Conservation (phyloP, 345 rosid species). For the Ailanthus altissimus region DNA sequence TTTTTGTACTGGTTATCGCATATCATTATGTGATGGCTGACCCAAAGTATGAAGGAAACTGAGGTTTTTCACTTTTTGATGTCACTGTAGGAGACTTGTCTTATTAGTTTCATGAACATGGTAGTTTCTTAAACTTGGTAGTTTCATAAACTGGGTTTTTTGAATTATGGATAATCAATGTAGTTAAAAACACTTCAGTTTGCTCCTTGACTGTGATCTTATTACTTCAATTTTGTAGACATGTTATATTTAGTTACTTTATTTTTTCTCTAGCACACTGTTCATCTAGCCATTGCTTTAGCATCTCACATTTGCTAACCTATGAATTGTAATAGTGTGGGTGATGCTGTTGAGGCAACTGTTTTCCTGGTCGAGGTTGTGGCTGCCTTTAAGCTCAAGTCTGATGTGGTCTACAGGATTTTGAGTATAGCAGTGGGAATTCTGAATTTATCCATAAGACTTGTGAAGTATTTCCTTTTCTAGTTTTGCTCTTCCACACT, state of each 20-base stretch:
- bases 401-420: not conserved
- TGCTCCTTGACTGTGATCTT: slow-evolving; percentile 18
- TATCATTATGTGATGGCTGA: slow-evolving; percentile 84
- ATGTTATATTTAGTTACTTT: not conserved
- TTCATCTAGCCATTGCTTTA: not conserved
- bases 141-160: no score
- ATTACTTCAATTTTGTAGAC: slow-evolving; percentile 14
- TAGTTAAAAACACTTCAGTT: slow-evolving; percentile 15
- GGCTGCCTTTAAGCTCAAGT: not conserved
- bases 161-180: no score
- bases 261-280: not conserved
- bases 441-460: not conserved
- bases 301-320: not conserved
- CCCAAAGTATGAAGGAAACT: slow-evolving; percentile 68
- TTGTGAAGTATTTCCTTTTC: not conserved
- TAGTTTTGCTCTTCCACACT: not conserved
- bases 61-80: slow-evolving; percentile 16
- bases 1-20: slow-evolving; percentile 72
- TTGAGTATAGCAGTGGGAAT: not conserved
- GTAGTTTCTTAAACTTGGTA: slow-evolving; percentile 20
- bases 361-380: not conserved
- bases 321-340: not conserved
- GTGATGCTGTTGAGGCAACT: not conserved
- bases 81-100: slow-evolving; percentile 6
- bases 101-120: slow-evolving; percentile 24